Conservation (phyloP, 2,329 filamentous ascomycete species). For the Penicillium sclerotigenum region DNA sequence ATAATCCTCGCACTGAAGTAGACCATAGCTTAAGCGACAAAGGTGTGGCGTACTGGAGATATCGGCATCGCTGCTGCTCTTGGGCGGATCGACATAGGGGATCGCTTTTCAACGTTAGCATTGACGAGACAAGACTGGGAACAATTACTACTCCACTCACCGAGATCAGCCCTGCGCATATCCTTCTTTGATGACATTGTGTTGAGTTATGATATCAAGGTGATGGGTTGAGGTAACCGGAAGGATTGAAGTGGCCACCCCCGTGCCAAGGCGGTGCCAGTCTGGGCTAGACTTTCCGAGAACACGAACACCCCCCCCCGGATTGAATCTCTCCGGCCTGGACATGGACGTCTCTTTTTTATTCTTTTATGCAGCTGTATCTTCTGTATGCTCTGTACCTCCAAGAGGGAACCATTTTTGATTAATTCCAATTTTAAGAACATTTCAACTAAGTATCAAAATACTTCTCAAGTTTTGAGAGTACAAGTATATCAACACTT, state of each 20-base stretch:
- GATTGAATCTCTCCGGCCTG: conserved; percentile 11
- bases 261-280: conserved; percentile 8
- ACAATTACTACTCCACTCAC: conserved; percentile 49
- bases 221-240: conserved; percentile 6
- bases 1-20: neutral
- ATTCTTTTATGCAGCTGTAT: neutral
- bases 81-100: conserved; percentile 75
- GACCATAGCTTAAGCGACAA: neutral
- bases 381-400: neutral
- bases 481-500: neutral
- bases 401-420: neutral
- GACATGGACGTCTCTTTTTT: too few species aligned
- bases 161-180: conserved; percentile 70
- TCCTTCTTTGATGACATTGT: conserved; percentile 69
- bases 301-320: too few species aligned
- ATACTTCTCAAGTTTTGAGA: neutral
- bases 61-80: conserved; percentile 63
- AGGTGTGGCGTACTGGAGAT: conserved; percentile 63
- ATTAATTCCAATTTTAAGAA: neutral
- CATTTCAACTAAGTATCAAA: neutral
- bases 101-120: conserved; percentile 59
- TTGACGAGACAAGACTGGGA: neutral
- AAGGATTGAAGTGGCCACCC: conserved; percentile 6
- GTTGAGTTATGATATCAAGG: conserved; percentile 14
- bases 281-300: conserved; percentile 7